phyloP scores from a whole-genome alignment of 2,329 filamentous ascomycete genomes.

The Penicillium sp. region DNA sequence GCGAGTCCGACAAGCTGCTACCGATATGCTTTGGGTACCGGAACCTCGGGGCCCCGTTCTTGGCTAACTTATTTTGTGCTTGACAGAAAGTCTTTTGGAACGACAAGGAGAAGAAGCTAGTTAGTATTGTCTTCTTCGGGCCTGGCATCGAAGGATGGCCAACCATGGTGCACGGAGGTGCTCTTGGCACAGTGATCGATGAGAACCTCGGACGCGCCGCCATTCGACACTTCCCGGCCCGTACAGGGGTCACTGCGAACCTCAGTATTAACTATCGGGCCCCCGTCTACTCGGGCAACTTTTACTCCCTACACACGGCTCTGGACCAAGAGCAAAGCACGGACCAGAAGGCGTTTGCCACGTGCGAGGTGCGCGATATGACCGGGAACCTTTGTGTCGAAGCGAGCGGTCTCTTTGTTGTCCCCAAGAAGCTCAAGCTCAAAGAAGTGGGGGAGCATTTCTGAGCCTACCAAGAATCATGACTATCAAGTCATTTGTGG shows the following conservation, averaged over 20 bases:
- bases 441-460: slow-evolving; percentile 42
- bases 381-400: slow-evolving; percentile 59
- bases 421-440: slow-evolving; percentile 52
- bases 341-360: slow-evolving; percentile 40
- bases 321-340: slow-evolving; percentile 43
- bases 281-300: slow-evolving; percentile 58
- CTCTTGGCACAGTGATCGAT: slow-evolving; percentile 65
- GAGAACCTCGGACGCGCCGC: slow-evolving; percentile 67
- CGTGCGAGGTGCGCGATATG: slow-evolving; percentile 33
- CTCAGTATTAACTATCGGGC: slow-evolving; percentile 62
- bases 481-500: not conserved
- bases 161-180: slow-evolving; percentile 68
- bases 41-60: slow-evolving; percentile 15
- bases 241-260: slow-evolving; percentile 57
- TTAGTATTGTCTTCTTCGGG: slow-evolving; percentile 68
- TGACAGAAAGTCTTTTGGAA: slow-evolving; percentile 66
- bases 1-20: slow-evolving; percentile 7
- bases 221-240: slow-evolving; percentile 47
- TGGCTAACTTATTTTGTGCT: slow-evolving; percentile 16
- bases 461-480: slow-evolving; percentile 25
- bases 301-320: slow-evolving; percentile 59
- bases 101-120: slow-evolving; percentile 54
- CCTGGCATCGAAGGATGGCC: slow-evolving; percentile 67
- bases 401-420: slow-evolving; percentile 59
- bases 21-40: slow-evolving; percentile 13